Evolutionary conservation across 2,329 filamentous ascomycete genomes (phyloP).

Genomic region (Penicillium sp.): DNA sequence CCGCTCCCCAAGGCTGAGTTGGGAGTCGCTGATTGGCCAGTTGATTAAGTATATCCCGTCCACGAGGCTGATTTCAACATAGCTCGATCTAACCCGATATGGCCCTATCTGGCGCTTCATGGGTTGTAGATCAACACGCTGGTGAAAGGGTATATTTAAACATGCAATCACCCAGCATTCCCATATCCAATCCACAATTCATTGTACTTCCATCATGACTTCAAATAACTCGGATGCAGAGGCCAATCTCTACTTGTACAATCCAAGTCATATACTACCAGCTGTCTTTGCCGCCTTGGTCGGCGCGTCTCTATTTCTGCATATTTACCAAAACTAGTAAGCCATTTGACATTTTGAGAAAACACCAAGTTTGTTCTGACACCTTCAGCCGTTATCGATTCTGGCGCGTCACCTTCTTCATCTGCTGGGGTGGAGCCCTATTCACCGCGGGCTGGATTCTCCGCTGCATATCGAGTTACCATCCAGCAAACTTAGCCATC

Average conservation of each 20-base stretch:
- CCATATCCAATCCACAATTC: neutral
- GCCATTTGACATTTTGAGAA: constrained; percentile 3
- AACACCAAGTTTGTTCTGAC: neutral
- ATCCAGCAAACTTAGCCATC: constrained; percentile 28
- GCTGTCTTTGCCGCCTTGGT: constrained; percentile 34
- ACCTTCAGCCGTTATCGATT: constrained; percentile 27
- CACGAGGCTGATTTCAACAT: neutral
- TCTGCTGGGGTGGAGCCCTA: constrained; percentile 35
- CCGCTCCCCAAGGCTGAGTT: constrained; percentile 10
- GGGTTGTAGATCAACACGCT: neutral
- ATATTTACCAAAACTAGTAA: constrained; percentile 37
- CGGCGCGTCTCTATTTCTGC: constrained; percentile 30
- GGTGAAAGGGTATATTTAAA: constrained; percentile 8
- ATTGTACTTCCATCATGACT: constrained; percentile 7
- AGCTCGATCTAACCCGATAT: neutral
- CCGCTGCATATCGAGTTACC: constrained; percentile 29
- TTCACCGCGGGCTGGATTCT: constrained; percentile 41
- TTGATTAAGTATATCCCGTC: neutral
- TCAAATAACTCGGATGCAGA: constrained; percentile 3
- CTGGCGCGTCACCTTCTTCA: constrained; percentile 39
- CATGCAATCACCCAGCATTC: neutral
- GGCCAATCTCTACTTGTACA: constrained; percentile 26
- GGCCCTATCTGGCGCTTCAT: neutral
- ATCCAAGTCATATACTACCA: constrained; percentile 34
- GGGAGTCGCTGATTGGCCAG: constrained; percentile 5